Percentiles rank a stretch among this genome's conserved stretches.
Conservation (phyloP, 139 green algal genomes). For the Desmodesmus armatus region DNA sequence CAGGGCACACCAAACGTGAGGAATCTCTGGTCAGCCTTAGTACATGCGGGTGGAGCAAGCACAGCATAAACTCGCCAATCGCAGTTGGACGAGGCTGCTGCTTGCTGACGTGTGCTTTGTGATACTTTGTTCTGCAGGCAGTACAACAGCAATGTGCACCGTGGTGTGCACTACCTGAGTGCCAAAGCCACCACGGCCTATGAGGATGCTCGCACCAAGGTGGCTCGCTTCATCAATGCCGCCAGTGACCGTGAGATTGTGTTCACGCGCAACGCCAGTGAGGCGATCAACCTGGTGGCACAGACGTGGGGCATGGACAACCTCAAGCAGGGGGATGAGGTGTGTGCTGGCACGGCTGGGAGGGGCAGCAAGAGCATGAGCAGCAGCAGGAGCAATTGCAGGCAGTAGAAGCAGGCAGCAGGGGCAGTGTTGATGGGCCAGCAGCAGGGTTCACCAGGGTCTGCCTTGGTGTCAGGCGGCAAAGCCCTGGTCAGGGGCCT, state of each 20-base stretch:
- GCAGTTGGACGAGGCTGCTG: no score
- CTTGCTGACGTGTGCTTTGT: no score
- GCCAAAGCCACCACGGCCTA: conserved; percentile 91
- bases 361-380: neutral
- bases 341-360: conserved; percentile 48
- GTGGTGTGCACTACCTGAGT: conserved; percentile 89
- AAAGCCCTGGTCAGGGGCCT: neutral
- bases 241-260: conserved; percentile 87
- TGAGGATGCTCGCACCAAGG: conserved; percentile 89
- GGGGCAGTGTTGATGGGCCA: neutral
- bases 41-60: no score
- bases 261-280: conserved; percentile 95
- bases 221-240: conserved; percentile 93
- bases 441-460: neutral
- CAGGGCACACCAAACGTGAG: no score
- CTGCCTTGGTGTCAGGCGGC: neutral
- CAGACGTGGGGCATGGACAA: conserved; percentile 92
- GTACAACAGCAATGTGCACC: conserved; percentile 98
- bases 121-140: no score
- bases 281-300: conserved; percentile 98
- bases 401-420: neutral
- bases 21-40: no score
- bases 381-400: neutral
- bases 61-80: no score
- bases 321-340: conserved; percentile 93